Evolutionary conservation across 2,329 filamentous ascomycete genomes (phyloP), one percentile per base, ranked within the genome.

Genomic region (Cyphellophora europaea): DNA sequence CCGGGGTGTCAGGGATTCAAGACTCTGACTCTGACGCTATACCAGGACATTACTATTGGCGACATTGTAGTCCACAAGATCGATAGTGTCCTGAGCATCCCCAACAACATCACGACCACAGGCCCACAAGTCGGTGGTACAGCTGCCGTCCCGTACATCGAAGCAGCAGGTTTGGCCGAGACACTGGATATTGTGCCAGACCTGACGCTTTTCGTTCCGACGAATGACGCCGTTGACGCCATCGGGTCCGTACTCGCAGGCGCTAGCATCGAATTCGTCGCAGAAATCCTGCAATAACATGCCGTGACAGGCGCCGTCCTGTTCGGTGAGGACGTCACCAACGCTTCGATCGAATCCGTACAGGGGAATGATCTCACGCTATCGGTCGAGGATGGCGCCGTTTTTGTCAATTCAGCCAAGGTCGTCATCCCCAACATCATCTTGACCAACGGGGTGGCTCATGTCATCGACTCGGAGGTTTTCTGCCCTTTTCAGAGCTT

Each of bases 141-240:
- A 5, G 60, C 65, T 5, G 53, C 62, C 8, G 54, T 63, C 15
- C 63, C 68, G 27, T 65, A 71, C 5, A 54, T 76, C 19, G 53
- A 53, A 1, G 56, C 63, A 5, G 21, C 21, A 8, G 58, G 30
- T 59, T 18, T 56, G 19, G 35, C 25, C 8, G 32, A 42, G 15
- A 31, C 38, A 10, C 11, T 48, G 13, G 41, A 42, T 21, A 15
- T 12, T 6, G 17, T 56, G 2, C 45, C 49, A 5, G 66, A 76
- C 49, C 44, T 82, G 23, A 82, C 79, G 36, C 63, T 82, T 41
- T 82, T 83, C 45, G 74, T 72, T 1, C 78, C 79, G 2, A 66
- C 59, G 50, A 77, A 81, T 52, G 61, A 59, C 2, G 78, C 77
- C 6, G 76, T 82, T 58, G 58, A 67, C 21, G 55, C 59, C 16